These are phyloP conservation scores for Leishmania turanica DNA, from an alignment of 208 protist species.

Conservation along the genomic window DNA sequence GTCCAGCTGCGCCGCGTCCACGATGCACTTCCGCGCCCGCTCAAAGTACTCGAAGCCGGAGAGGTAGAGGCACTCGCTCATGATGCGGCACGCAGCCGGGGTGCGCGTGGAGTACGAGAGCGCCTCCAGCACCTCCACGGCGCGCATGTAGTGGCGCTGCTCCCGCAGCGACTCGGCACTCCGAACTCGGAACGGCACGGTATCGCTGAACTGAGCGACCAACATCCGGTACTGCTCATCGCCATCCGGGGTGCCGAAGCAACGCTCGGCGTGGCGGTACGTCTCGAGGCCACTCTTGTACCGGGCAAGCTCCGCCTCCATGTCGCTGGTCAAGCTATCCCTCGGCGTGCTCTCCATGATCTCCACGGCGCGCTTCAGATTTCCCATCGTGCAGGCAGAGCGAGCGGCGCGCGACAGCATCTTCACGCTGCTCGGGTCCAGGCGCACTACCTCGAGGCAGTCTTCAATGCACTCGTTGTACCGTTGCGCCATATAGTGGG, in stretches of 20 bases:
- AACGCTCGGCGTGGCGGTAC: constrained; percentile 56
- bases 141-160: constrained; percentile 63
- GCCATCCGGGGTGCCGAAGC: constrained; percentile 77
- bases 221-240: constrained; percentile 85
- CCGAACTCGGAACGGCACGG: constrained; percentile 73
- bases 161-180: constrained; percentile 75
- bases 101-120: constrained; percentile 52
- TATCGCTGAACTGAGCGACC: constrained; percentile 78
- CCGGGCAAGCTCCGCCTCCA: constrained; percentile 50
- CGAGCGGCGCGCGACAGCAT: constrained; percentile 79
- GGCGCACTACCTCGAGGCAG: constrained; percentile 72
- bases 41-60: constrained; percentile 90
- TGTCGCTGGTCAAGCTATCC: constrained; percentile 37
- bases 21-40: constrained; percentile 51
- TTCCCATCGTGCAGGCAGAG: constrained; percentile 78
- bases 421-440: constrained; percentile 75
- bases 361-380: constrained; percentile 63
- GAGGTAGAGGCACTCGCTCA: constrained; percentile 80
- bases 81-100: constrained; percentile 52
- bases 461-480: constrained; percentile 84
- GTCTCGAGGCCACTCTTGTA: constrained; percentile 67
- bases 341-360: constrained; percentile 60
- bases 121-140: constrained; percentile 69
- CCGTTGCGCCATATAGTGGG: constrained; percentile 85
- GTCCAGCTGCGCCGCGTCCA: constrained; percentile 64